Base-by-base conservation (phyloP, 2,329 filamentous ascomycete species). In the Calonectria pteridis region DNA sequence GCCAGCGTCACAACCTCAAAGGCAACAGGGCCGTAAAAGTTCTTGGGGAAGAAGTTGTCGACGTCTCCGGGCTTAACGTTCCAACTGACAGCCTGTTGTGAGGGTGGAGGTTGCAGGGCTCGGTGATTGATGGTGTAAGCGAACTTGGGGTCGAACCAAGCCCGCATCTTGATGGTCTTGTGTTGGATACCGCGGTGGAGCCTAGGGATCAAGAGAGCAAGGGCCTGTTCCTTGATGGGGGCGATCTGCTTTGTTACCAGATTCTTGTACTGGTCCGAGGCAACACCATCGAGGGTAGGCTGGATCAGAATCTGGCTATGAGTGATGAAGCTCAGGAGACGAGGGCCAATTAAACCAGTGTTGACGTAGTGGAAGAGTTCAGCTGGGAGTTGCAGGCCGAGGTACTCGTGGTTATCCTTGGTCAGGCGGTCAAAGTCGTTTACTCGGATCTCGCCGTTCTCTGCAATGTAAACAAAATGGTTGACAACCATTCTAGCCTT, bases 321-420 rank as follows among this genome's bases (percentile, higher is more conserved):
- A 6, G 94, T 94, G 78, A 98, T 91, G 90, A 93, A 96, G 82
- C 94, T 94, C 16, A 98, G 89, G 46, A 98, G 88, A 62, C 94
- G 92, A 29, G 95, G 89, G 33, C 94, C 92, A 76, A 98, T 91
- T 53, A 98, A 87, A 40, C 95, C 97, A 66, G 91, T 93, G 72
- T 95, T 95, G 64, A 98, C 89, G 83, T 98, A 98, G 84, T 95
- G 94, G 83, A 96, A 96, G 23, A 98, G 88, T 84, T 99, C 97
- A 50, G 95, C 92, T 0, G 97, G 95, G 6, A 99, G 88, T 73
- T 96, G 94, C 73, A 97, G 91, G n/a, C 95, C 95, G 75, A 98
- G 91, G 82, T 98, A 96, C 81, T 96, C 93, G 82, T 97, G 94
- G 77, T 97, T 93, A 82, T 98, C 96, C 58, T 90, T 90, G 2